phyloP scores from a whole-genome alignment of 345 rosid species.

The Iberis pinnata region DNA sequence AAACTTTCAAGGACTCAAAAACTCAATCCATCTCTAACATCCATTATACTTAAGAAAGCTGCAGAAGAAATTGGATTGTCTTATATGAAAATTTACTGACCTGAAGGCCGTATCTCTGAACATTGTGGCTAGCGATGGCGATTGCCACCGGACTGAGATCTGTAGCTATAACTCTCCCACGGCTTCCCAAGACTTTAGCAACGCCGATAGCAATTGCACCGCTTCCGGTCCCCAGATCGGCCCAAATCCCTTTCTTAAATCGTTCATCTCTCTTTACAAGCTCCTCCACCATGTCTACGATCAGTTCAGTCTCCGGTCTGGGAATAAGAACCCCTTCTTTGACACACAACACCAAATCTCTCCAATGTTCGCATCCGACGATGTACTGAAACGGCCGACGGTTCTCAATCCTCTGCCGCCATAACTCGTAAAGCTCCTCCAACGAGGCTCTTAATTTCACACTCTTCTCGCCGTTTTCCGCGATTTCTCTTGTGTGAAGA shows the following conservation, averaged over 20 bases:
- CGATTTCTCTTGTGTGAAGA: conserved; percentile 6
- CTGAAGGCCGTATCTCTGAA: conserved; percentile 60
- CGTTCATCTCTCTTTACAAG: conserved; percentile 26
- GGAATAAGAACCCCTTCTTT: conserved; percentile 93
- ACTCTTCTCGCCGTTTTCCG: conserved; percentile 4
- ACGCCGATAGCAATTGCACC: conserved; percentile 85
- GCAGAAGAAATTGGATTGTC: too few species aligned
- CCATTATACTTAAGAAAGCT: too few species aligned
- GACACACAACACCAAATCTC: conserved; percentile 74
- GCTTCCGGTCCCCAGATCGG: conserved; percentile 81
- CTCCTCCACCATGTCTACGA: conserved; percentile 59
- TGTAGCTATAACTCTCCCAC: conserved; percentile 60
- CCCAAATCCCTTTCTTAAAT: conserved; percentile 60
- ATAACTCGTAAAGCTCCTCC: conserved; percentile 56
- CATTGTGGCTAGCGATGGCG: conserved; percentile 54
- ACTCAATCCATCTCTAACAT: too few species aligned
- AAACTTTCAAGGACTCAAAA: neutral
- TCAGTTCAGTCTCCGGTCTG: conserved; percentile 78
- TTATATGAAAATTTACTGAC: conserved; percentile 25
- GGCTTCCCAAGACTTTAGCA: conserved; percentile 37
- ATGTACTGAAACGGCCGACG: conserved; percentile 84
- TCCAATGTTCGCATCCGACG: conserved; percentile 93
- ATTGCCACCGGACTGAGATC: conserved; percentile 69
- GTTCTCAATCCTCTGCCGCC: conserved; percentile 77
- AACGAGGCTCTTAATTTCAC: conserved; percentile 37